These are phyloP conservation scores for Psilocybe cubensis DNA, from an alignment of 768 basidiomycete species.

Conservation along the genomic window DNA sequence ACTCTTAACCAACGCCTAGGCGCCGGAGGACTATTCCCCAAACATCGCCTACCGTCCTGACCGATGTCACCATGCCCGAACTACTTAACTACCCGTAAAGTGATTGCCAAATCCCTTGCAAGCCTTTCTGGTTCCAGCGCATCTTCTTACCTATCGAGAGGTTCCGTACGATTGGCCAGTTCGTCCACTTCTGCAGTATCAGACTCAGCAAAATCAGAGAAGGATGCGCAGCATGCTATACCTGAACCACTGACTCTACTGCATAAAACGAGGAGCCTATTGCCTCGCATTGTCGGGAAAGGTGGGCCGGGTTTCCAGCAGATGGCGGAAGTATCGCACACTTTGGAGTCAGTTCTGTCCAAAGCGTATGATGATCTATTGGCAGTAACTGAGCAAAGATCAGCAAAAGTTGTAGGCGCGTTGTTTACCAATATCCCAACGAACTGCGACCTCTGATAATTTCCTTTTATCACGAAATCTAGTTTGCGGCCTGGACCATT, in stretches of 20 bases:
- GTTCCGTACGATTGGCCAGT: slow-evolving; percentile 8
- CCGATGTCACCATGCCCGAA: not conserved
- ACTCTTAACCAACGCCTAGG: not conserved
- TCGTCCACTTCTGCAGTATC: slow-evolving; percentile 5
- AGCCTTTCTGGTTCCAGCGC: not conserved
- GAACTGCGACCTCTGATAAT: not conserved
- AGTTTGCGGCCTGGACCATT: slow-evolving; percentile 65
- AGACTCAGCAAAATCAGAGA: slow-evolving; percentile 1
- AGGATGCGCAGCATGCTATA: not conserved
- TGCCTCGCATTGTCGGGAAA: slow-evolving; percentile 46
- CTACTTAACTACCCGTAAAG: not conserved
- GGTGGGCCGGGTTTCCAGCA: slow-evolving; percentile 16
- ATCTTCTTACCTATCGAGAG: not conserved
- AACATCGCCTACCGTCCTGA: not conserved
- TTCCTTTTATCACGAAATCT: not conserved
- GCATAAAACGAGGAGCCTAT: slow-evolving; percentile 48
- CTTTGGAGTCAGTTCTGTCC: slow-evolving; percentile 52
- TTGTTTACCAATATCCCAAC: slow-evolving; percentile 10
- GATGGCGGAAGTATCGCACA: slow-evolving; percentile 33
- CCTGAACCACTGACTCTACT: slow-evolving; percentile 47
- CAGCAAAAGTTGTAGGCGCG: slow-evolving; percentile 55
- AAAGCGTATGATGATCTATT: slow-evolving; percentile 38
- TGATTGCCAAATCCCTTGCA: not conserved
- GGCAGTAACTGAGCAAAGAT: slow-evolving; percentile 29
- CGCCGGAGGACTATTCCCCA: not conserved